A percentile compares a stretch with the other conserved stretches of the same genome.
Evolutionary conservation across 495 filamentous ascomycete genomes (phyloP).

Genomic region (Hyphodiscus hymeniophilus): DNA sequence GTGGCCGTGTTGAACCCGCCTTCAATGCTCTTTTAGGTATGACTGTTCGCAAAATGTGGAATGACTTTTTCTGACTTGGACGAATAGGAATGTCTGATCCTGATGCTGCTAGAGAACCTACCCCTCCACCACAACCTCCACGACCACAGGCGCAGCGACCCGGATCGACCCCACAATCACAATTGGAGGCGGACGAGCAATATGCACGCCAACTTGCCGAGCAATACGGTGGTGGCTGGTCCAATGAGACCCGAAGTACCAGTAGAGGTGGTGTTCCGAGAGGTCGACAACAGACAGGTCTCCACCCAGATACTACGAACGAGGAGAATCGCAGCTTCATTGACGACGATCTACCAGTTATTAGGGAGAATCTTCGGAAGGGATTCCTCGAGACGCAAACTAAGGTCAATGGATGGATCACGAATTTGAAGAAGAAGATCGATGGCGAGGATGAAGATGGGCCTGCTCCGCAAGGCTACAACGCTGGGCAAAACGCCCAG

Average conservation of each 20-base stretch:
- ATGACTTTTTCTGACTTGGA: constrained; percentile 19
- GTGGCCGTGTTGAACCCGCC: constrained; percentile 82
- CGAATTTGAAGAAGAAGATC: constrained; percentile 78
- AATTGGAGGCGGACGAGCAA: constrained; percentile 83
- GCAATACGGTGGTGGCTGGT: constrained; percentile 62
- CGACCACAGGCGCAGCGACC: constrained; percentile 40
- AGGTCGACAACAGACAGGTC: constrained; percentile 37
- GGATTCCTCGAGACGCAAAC: constrained; percentile 91
- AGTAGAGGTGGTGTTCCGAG: constrained; percentile 34
- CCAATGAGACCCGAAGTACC: constrained; percentile 35
- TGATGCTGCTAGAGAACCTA: constrained; percentile 58
- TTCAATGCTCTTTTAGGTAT: constrained; percentile 89
- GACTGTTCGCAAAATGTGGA: constrained; percentile 16
- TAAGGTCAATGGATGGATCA: constrained; percentile 89
- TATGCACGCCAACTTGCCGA: constrained; percentile 92
- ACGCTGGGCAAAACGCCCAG: constrained; percentile 9
- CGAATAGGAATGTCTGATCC: constrained; percentile 84
- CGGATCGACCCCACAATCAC: constrained; percentile 55
- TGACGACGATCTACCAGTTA: constrained; percentile 92
- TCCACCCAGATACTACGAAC: constrained; percentile 42
- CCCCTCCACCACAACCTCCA: constrained; percentile 60
- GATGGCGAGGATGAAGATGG: constrained; percentile 68
- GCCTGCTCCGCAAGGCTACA: constrained; percentile 10
- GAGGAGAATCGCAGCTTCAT: constrained; percentile 79
- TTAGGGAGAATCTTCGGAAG: constrained; percentile 87